Evolutionary conservation across 352 stramenopile genomes (phyloP).

Genomic region (Elongisporangium prolatum): DNA sequence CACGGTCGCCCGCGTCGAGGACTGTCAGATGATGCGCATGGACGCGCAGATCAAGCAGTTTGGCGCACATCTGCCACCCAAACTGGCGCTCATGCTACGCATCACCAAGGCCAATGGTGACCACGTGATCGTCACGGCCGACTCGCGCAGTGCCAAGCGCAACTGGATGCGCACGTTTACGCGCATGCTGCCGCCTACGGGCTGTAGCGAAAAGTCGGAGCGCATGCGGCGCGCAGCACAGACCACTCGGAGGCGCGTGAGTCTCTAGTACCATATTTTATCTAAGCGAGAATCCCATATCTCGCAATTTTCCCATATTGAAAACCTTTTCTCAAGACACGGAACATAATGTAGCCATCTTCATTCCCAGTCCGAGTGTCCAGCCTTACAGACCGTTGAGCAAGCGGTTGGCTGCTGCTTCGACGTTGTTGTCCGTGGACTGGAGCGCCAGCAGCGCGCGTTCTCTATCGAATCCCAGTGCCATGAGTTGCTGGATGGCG

Average conservation of each 20-base stretch:
- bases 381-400: constrained; percentile 74
- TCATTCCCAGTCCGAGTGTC: constrained; percentile 1
- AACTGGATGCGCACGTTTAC: constrained; percentile 54
- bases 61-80: constrained; percentile 35
- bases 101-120: constrained; percentile 65
- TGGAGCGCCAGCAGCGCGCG: constrained; percentile 66
- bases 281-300: not conserved
- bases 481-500: constrained; percentile 74
- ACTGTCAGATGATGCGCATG: constrained; percentile 46
- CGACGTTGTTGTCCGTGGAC: constrained; percentile 81
- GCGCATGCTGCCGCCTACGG: constrained; percentile 9
- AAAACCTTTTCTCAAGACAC: not conserved
- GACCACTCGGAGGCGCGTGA: not conserved
- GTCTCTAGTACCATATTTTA: not conserved
- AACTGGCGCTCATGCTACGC: constrained; percentile 59
- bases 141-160: constrained; percentile 35
- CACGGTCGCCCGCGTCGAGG: constrained; percentile 51
- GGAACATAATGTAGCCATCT: not conserved
- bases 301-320: not conserved
- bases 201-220: not conserved
- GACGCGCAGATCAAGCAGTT: constrained; percentile 64
- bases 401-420: constrained; percentile 78
- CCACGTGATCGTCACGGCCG: constrained; percentile 48
- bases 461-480: constrained; percentile 69
- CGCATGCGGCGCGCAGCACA: not conserved